These are phyloP conservation scores for Trichoderma semiorbis DNA, from an alignment of 2,329 filamentous ascomycete genomes.

Conservation along the genomic window DNA sequence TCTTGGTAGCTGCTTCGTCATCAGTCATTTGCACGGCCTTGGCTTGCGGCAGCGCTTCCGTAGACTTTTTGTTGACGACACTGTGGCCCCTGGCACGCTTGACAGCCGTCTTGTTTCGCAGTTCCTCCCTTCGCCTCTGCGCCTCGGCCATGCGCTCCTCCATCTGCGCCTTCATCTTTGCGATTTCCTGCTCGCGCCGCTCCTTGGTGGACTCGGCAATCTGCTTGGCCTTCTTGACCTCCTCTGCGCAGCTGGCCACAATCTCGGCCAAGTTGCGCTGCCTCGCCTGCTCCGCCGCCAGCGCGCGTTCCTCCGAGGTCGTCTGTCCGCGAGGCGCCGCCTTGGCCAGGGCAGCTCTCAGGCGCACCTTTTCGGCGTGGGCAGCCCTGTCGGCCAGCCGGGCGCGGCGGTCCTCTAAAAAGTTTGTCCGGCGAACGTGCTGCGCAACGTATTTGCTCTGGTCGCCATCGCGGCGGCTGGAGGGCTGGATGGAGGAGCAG, in stretches of 20 bases:
- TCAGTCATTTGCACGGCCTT: slow-evolving; percentile 50
- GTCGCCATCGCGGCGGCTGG: slow-evolving; percentile 44
- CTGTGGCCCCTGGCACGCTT: slow-evolving; percentile 54
- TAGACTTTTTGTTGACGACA: slow-evolving; percentile 47
- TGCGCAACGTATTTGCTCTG: slow-evolving; percentile 77
- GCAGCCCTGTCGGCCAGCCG: slow-evolving; percentile 75
- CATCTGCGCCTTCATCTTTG: slow-evolving; percentile 68
- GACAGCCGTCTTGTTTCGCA: slow-evolving; percentile 52
- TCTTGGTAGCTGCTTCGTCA: slow-evolving; percentile 60
- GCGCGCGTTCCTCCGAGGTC: slow-evolving; percentile 69
- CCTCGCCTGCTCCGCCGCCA: slow-evolving; percentile 73
- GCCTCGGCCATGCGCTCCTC: slow-evolving; percentile 77
- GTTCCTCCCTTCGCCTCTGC: slow-evolving; percentile 65
- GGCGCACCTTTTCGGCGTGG: slow-evolving; percentile 77
- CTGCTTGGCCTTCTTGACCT: slow-evolving; percentile 77
- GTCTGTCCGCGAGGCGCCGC: slow-evolving; percentile 61
- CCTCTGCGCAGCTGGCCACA: slow-evolving; percentile 75
- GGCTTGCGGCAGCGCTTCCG: slow-evolving; percentile 46
- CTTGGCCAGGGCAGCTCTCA: slow-evolving; percentile 71
- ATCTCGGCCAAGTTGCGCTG: slow-evolving; percentile 81
- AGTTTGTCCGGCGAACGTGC: slow-evolving; percentile 74
- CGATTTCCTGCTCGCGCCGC: slow-evolving; percentile 70
- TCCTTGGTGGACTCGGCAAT: slow-evolving; percentile 80
- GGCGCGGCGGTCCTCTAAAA: slow-evolving; percentile 76
- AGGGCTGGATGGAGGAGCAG: slow-evolving; percentile 56